Evolutionary conservation across 169 alveolate species (phyloP).

Genomic region (Amoebophrya sp.): DNA sequence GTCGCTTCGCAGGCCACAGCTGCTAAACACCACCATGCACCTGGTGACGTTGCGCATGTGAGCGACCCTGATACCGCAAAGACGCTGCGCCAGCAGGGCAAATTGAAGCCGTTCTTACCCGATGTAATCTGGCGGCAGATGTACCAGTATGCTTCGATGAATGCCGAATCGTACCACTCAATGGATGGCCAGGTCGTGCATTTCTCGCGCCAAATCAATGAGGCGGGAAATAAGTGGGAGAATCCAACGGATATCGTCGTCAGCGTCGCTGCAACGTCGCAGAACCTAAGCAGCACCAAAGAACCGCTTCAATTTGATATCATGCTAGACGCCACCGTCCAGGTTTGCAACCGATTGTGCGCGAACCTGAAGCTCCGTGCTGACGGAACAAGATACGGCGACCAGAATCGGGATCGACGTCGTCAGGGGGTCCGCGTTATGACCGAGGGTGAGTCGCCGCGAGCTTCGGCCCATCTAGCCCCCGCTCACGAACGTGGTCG

Average conservation of each 20-base stretch:
- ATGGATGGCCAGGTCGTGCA: neutral
- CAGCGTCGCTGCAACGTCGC: neutral
- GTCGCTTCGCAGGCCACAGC: no score
- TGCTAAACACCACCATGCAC: no score
- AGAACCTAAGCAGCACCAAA: neutral
- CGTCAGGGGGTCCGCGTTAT: no score
- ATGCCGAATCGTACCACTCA: neutral
- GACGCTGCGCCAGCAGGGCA: neutral
- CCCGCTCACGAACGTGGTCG: no score
- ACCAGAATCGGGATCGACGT: no score
- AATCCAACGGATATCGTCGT: neutral
- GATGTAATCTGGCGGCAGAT: neutral
- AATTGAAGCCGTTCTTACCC: neutral
- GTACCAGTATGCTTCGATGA: neutral
- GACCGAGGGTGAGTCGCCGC: no score
- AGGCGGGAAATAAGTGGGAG: neutral
- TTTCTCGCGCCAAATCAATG: neutral
- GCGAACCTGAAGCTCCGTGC: neutral
- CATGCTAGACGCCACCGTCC: neutral
- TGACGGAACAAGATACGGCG: no score
- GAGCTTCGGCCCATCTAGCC: no score
- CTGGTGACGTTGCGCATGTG: neutral
- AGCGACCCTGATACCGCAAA: neutral
- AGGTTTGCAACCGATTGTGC: neutral
- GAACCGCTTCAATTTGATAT: neutral